Base-by-base conservation (phyloP, 768 basidiomycete species). In the Lactifluus subvellereus region DNA sequence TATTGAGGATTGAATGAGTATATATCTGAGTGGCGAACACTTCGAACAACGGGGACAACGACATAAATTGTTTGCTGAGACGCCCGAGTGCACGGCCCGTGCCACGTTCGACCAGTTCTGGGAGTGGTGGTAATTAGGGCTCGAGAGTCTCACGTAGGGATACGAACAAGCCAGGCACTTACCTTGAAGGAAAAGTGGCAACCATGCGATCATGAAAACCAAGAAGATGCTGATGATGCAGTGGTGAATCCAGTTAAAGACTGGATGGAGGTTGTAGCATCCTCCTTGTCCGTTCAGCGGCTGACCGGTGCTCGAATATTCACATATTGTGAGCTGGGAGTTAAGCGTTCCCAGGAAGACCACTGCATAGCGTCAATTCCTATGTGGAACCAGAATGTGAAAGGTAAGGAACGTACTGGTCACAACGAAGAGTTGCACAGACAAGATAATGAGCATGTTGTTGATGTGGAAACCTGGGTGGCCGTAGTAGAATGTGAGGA, bases 381-480 rank as follows among this genome's bases (percentile, higher is more conserved):
- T 22, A 35, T 22, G 32, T 3, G 33, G 0, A 1, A 10, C 4
- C 47, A n/a, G 16, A 33, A 8, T 54, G 27, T 59, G 37, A 61
- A 32, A 59, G 56, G 57, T 22, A 32, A 40, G 20, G 20, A 16
- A 83, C 91, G 69, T 71, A 93, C 91, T 84, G 5, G 94, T 92
- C 57, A 96, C 80, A 70, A 98, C 83, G 82, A 99, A 98, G 63
- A 95, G 78, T 74, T 98, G 96, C 32, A 98, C 91, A 43, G 97
- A 96, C 67, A 97, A 76, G 72, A 99, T 99, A 75, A 99, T 90
- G 72, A 98, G 79, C 85, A 98, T 98, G 74, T 98, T 99, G 82
- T 99, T 98, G 79, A 99, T 96, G 72, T 98, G 97, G 88, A 99
- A 99, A 57, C 93, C 97, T 50, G 97, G 97, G 74, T 98, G 97